These are phyloP conservation scores for Lepidopterella palustris DNA, from an alignment of 495 filamentous ascomycete genomes.

Conservation along the genomic window DNA sequence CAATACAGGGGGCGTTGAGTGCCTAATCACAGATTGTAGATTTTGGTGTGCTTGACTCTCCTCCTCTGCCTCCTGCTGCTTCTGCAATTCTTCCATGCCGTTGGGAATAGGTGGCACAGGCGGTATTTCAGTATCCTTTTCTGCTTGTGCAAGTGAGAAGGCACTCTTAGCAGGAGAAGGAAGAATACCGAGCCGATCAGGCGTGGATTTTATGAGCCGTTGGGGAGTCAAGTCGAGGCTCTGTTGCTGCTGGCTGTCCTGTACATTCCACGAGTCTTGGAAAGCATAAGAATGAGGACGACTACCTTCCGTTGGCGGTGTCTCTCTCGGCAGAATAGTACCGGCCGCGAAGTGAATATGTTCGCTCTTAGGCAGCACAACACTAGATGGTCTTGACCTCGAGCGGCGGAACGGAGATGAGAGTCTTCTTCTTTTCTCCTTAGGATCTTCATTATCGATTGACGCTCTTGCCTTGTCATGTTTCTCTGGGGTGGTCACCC, in stretches of 20 bases:
- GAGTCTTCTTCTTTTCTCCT: conserved; percentile 25
- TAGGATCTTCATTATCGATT: conserved; percentile 7
- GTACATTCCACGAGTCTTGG: conserved; percentile 24
- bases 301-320: conserved; percentile 10
- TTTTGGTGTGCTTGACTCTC: conserved; percentile 8
- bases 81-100: conserved; percentile 7
- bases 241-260: not conserved
- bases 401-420: conserved; percentile 26
- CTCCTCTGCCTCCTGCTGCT: conserved; percentile 1
- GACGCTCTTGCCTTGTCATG: not conserved
- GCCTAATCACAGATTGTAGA: conserved; percentile 21
- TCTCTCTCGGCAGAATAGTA: conserved; percentile 16
- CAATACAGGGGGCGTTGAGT: conserved; percentile 12
- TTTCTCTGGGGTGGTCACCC: conserved; percentile 11
- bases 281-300: conserved; percentile 25
- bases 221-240: conserved; percentile 16
- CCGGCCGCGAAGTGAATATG: conserved; percentile 11
- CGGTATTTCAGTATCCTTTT: conserved; percentile 19
- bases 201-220: conserved; percentile 21
- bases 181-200: conserved; percentile 24
- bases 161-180: conserved; percentile 26
- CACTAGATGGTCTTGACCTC: conserved; percentile 21
- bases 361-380: conserved; percentile 19
- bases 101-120: conserved; percentile 22
- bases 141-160: conserved; percentile 17